Evolutionary conservation across 106 monocot species (phyloP).

Genomic region (Posidonia australis): DNA sequence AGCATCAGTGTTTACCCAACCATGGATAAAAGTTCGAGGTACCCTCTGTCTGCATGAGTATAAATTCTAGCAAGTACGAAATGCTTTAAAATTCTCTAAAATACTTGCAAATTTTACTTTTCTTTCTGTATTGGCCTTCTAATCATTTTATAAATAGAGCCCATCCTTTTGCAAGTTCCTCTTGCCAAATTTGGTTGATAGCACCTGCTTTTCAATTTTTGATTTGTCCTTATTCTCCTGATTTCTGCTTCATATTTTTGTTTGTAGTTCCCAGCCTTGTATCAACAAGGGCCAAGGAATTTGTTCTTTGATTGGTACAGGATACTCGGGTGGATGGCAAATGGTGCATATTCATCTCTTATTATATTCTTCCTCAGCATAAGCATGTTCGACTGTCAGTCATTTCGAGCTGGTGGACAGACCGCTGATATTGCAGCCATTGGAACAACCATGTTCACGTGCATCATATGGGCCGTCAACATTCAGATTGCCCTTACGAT

Average conservation of each 20-base stretch:
- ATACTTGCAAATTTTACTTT: too few species aligned
- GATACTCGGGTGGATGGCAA: slow-evolving; percentile 60
- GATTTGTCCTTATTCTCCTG: too few species aligned
- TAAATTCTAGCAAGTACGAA: too few species aligned
- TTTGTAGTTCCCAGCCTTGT: slow-evolving; percentile 62
- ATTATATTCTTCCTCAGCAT: slow-evolving; percentile 47
- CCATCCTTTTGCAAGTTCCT: too few species aligned
- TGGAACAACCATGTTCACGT: slow-evolving; percentile 68
- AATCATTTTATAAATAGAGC: too few species aligned
- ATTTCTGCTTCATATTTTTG: not conserved
- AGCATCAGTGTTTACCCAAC: too few species aligned
- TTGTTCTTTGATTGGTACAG: slow-evolving; percentile 70
- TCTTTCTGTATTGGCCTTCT: too few species aligned
- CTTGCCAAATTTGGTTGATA: too few species aligned
- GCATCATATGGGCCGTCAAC: slow-evolving; percentile 69
- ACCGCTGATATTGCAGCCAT: slow-evolving; percentile 43
- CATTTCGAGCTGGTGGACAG: slow-evolving; percentile 39
- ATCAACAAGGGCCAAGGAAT: slow-evolving; percentile 67
- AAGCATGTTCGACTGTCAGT: slow-evolving; percentile 29
- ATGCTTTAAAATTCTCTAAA: too few species aligned
- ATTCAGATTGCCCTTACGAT: slow-evolving; percentile 55
- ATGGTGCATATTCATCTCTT: slow-evolving; percentile 52
- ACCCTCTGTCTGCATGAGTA: too few species aligned
- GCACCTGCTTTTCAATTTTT: too few species aligned
- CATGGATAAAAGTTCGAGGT: too few species aligned